Base-by-base conservation (phyloP, 2,329 filamentous ascomycete species). In the Colletotrichum plurivorum region DNA sequence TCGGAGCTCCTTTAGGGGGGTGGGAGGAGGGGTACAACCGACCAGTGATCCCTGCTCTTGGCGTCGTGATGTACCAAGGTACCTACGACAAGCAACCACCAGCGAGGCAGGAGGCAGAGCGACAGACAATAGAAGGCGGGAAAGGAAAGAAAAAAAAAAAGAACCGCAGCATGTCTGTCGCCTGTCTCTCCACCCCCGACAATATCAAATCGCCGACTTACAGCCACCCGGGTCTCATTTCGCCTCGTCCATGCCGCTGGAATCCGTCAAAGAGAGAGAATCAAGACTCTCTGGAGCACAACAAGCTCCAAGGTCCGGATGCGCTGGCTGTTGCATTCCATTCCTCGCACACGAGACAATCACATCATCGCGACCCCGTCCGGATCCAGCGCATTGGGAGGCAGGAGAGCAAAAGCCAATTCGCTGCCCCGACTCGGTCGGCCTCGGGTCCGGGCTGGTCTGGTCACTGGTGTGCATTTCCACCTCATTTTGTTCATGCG, bases 401-500 rank as follows among this genome's bases (percentile, higher is more conserved):
- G 53, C 64, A 39, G 51, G 31, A 18, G 48, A 65, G 65, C 62
- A 59, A 55, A 55, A 54, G 51, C 55, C 54, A 69, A 56, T 52
- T 66, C 62, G 62, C 49, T 69, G 16, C 43, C 55, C 61, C 66
- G 62, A 60, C 66, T 56, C 51, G 62, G 48, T 57, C 62, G 55
- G 66, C 49, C 62, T 69, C 55, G 62, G 62, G 55, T 41, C 62
- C 62, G 66, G 31, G 62, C 55, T 60, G 66, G 54, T 63, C 13
- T 15, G 13, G 41, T 43, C 16, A 54, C 54, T 45, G 53, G 66
- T 60, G 62, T 45, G 55, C 62, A 66, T 52, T 69, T 69, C 66
- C 66, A 66, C 66, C 66, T 66, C 66, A 69, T 69, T 60, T 66
- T 52, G 51, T 71, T 72, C 69, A 72, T 72, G 71, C 71, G 36